These are phyloP conservation scores for Rhamnella rubrinervis DNA, from an alignment of 331 rosid genomes.

Conservation along the genomic window DNA sequence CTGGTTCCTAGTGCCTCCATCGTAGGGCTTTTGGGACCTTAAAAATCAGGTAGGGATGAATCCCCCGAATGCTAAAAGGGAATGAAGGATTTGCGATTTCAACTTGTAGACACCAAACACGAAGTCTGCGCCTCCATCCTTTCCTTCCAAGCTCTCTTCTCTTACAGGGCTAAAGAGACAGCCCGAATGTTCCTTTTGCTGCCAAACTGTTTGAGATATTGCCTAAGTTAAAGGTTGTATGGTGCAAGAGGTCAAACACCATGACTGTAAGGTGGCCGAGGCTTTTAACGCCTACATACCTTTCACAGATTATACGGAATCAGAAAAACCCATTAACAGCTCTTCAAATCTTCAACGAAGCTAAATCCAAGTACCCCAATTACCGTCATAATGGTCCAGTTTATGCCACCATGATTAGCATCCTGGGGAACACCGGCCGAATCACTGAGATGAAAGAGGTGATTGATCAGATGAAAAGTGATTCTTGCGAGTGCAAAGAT, in stretches of 20 bases:
- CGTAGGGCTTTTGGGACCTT: no score
- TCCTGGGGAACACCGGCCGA: constrained; percentile 58
- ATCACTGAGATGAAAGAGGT: constrained; percentile 62
- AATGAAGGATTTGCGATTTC: no score
- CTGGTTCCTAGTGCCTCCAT: no score
- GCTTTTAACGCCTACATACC: constrained; percentile 63
- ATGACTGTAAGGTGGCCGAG: constrained; percentile 84
- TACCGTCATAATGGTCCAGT: constrained; percentile 78
- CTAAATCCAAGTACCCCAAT: constrained; percentile 52
- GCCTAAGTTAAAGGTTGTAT: not conserved
- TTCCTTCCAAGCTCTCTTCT: no score
- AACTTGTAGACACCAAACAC: no score
- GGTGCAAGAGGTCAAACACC: constrained; percentile 13
- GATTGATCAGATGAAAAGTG: constrained; percentile 61
- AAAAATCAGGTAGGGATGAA: no score
- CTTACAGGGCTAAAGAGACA: no score
- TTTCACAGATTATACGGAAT: constrained; percentile 61
- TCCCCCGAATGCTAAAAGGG: no score
- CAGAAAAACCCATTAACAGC: constrained; percentile 77
- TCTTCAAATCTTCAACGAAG: constrained; percentile 59
- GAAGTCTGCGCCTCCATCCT: no score
- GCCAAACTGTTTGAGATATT: constrained; percentile 4
- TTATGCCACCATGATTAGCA: constrained; percentile 65
- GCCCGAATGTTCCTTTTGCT: not conserved
- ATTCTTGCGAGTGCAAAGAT: constrained; percentile 79